These are phyloP conservation scores for Xylaria sp. DNA, from an alignment of 2,329 filamentous ascomycete genomes.

Conservation along the genomic window DNA sequence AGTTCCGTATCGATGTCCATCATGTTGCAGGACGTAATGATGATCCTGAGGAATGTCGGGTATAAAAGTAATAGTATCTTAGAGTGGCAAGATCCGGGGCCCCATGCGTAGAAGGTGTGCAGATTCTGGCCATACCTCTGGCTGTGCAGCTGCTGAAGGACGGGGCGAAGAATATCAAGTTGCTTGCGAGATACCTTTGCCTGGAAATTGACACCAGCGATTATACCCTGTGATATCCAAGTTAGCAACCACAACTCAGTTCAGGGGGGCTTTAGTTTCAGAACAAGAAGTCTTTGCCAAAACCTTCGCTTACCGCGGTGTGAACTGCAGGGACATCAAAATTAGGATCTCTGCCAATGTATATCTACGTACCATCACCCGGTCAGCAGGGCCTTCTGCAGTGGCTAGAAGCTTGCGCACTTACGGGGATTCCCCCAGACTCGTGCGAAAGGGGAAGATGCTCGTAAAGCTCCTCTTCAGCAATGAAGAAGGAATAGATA, in stretches of 20 bases:
- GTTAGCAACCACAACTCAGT: not conserved
- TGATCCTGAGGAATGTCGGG: slow-evolving; percentile 31
- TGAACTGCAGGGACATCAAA: slow-evolving; percentile 22
- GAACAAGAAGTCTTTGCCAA: not conserved
- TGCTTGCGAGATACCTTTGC: slow-evolving; percentile 29
- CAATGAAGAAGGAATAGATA: slow-evolving; percentile 34
- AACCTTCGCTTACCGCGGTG: slow-evolving; percentile 13
- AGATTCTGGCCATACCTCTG: slow-evolving; percentile 31
- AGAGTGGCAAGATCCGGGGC: slow-evolving; percentile 31
- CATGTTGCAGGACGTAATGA: slow-evolving; percentile 39
- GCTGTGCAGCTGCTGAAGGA: slow-evolving; percentile 24
- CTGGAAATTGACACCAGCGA: slow-evolving; percentile 21
- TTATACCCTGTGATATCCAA: not conserved
- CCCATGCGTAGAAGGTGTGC: slow-evolving; percentile 35
- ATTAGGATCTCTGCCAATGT: slow-evolving; percentile 33
- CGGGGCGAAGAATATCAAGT: slow-evolving; percentile 22
- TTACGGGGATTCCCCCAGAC: slow-evolving; percentile 28
- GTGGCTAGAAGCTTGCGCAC: not conserved
- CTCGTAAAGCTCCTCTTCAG: slow-evolving; percentile 30
- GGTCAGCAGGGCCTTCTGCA: not conserved
- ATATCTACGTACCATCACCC: slow-evolving; percentile 23
- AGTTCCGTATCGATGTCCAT: slow-evolving; percentile 35
- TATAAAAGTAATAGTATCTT: slow-evolving; percentile 36
- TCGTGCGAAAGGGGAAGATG: slow-evolving; percentile 22
- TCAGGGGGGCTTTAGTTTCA: not conserved